A percentile compares a stretch with the other conserved stretches of the same genome.
phyloP scores from a whole-genome alignment of 2,329 filamentous ascomycete genomes.

The Pseudofabraea citricarpa region DNA sequence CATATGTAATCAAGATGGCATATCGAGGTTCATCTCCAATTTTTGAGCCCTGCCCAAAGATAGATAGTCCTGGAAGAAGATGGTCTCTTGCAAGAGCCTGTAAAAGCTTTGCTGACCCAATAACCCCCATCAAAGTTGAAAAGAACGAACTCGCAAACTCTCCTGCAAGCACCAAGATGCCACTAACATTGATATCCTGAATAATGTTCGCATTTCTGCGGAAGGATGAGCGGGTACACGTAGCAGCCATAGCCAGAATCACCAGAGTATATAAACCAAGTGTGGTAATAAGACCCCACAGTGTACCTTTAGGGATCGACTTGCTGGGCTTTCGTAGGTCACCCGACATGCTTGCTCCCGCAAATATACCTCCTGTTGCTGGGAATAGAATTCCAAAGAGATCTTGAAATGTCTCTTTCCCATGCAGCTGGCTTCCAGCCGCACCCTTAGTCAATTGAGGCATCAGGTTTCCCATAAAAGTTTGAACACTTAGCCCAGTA shows the following conservation, averaged over 20 bases:
- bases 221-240: slow-evolving; percentile 69
- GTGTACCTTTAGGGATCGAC: slow-evolving; percentile 78
- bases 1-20: slow-evolving; percentile 72
- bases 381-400: slow-evolving; percentile 85
- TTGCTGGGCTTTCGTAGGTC: slow-evolving; percentile 79
- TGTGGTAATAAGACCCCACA: slow-evolving; percentile 72
- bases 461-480: slow-evolving; percentile 68
- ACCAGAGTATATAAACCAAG: slow-evolving; percentile 73
- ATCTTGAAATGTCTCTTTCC: slow-evolving; percentile 68
- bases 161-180: slow-evolving; percentile 68
- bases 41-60: slow-evolving; percentile 71
- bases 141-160: slow-evolving; percentile 82
- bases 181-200: slow-evolving; percentile 74
- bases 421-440: slow-evolving; percentile 55
- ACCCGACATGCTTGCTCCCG: slow-evolving; percentile 85
- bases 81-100: slow-evolving; percentile 78
- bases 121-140: slow-evolving; percentile 81
- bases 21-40: slow-evolving; percentile 69
- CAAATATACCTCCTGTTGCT: slow-evolving; percentile 52
- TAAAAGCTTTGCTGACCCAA: slow-evolving; percentile 78
- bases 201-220: slow-evolving; percentile 68
- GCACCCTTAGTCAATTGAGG: slow-evolving; percentile 60
- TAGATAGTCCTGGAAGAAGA: slow-evolving; percentile 67
- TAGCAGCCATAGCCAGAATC: slow-evolving; percentile 72
- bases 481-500: slow-evolving; percentile 69